These are phyloP conservation scores for Boletellus ananiceps DNA, from an alignment of 768 basidiomycete genomes.

Conservation along the genomic window DNA sequence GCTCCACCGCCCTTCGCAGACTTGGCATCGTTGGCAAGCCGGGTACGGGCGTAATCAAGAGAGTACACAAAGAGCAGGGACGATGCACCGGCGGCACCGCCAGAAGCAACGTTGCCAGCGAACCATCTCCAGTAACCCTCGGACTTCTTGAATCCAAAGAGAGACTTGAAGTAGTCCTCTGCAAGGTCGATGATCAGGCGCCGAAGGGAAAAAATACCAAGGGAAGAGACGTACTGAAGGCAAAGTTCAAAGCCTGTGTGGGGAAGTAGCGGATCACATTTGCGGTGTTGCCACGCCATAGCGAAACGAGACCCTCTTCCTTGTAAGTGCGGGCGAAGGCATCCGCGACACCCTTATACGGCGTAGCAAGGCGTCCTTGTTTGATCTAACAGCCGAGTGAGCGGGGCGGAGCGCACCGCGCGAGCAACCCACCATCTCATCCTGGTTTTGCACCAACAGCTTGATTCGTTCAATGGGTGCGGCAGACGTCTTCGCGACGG, in stretches of 20 bases:
- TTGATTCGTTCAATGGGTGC: conserved; percentile 99
- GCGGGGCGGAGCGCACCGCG: background rate
- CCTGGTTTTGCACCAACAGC: conserved; percentile 97
- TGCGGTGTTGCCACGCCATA: conserved; percentile 99
- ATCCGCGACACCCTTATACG: conserved; percentile 95
- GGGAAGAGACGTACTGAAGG: conserved; percentile 67
- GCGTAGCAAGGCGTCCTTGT: conserved; percentile 93
- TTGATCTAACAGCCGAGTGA: conserved; percentile 66
- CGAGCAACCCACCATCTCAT: conserved; percentile 83
- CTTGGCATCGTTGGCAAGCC: conserved; percentile 97
- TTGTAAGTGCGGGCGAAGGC: conserved; percentile 89
- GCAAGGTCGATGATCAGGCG: conserved; percentile 7
- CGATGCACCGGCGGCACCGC: conserved; percentile 99
- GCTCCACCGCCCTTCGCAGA: conserved; percentile 87
- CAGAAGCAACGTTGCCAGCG: conserved; percentile 94
- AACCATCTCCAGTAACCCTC: conserved; percentile 99
- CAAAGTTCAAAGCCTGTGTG: conserved; percentile 99
- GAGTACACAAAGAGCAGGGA: conserved; percentile 99
- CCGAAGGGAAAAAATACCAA: background rate
- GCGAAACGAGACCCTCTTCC: conserved; percentile 91
- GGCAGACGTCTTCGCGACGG: conserved; percentile 97
- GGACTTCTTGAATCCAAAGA: conserved; percentile 97
- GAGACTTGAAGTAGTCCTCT: conserved; percentile 98
- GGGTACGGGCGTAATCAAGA: conserved; percentile 98
- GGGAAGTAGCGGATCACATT: conserved; percentile 99